Conservation (phyloP, 305 asterid genomes). For the Fraxinus floribunda region DNA sequence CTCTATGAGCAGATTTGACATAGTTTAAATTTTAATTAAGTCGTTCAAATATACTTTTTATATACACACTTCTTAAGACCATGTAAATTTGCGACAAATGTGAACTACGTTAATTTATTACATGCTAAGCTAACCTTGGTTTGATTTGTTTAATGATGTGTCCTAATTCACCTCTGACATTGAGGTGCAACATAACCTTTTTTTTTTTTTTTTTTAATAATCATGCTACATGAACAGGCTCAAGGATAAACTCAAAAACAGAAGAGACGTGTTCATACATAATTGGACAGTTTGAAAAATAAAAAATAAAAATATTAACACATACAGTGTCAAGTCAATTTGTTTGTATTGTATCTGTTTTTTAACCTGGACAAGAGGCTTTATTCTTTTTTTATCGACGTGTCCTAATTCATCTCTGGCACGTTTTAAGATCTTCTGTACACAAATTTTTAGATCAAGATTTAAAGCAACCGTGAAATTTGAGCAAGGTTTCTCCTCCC, state of each 20-base stretch:
- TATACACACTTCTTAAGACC: background rate
- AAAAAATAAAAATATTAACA: too few species aligned
- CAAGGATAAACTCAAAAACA: too few species aligned
- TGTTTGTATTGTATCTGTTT: too few species aligned
- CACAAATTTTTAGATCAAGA: background rate
- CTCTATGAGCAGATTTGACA: background rate
- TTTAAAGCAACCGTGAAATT: background rate
- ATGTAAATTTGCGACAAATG: background rate
- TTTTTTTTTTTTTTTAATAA: background rate
- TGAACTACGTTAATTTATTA: background rate
- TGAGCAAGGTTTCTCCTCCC: constrained; percentile 18
- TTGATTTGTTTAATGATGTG: background rate
- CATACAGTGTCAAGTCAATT: too few species aligned
- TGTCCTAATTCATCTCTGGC: background rate
- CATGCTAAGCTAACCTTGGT: background rate
- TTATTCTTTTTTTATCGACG: background rate
- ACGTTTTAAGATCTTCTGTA: background rate
- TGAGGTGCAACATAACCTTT: background rate
- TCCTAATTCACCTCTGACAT: background rate
- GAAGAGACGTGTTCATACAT: too few species aligned
- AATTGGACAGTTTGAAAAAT: too few species aligned
- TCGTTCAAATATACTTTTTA: background rate
- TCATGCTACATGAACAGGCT: too few species aligned
- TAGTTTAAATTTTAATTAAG: background rate
- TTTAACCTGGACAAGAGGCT: too few species aligned